Evolutionary conservation across 257 asterid genomes (phyloP), one percentile per base, ranked within the genome.

Genomic region (Salvia rosmarinus): DNA sequence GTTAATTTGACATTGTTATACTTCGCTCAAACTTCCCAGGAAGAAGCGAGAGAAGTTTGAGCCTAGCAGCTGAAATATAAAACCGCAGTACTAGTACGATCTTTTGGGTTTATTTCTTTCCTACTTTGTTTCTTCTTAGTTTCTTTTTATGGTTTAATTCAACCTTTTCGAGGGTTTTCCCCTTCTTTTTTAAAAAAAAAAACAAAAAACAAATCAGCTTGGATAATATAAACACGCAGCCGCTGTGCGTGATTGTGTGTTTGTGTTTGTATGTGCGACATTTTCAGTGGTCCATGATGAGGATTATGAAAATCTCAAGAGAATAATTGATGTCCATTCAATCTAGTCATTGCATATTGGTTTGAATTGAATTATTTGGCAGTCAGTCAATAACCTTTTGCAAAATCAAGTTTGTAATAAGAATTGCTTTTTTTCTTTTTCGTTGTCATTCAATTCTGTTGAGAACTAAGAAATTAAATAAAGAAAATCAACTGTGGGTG

Each of bases 1-100:
- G 58, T 61, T 78, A 28, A 55, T 70, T 56, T 76, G 61, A 50
- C 78, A 80, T 78, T 80, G 75, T 71, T 73, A 23, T 46, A 49
- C 30, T 59, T 25, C 43, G 54, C 70, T 69, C 71, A 70, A 63
- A n/a, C 76, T 39, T 70, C 60, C 73, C 75, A 68, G 82, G 78
- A 59, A 65, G 76, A 63, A 59, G 77, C 43, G n/a, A 42, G 43
- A 25, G 23, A 40, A 58, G 72, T 32, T 56, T 54, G 64, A 39
- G 75, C 51, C 10, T 55, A 11, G 42, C 62, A 46, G 63, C 35
- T 61, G 54, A 14, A 50, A 5, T 23, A 35, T 50, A 30, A 68
- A 78, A 25, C 47, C n/a, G 78, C 61, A 13, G 68, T 72, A 74
- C 16, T 19, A 3, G 34, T 40, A 28, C 12, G 59, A 28, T 63